Percentiles rank a stretch among this genome's conserved stretches.
phyloP scores from a whole-genome alignment of 805 yeast species.

The Teunomyces tritomae region DNA sequence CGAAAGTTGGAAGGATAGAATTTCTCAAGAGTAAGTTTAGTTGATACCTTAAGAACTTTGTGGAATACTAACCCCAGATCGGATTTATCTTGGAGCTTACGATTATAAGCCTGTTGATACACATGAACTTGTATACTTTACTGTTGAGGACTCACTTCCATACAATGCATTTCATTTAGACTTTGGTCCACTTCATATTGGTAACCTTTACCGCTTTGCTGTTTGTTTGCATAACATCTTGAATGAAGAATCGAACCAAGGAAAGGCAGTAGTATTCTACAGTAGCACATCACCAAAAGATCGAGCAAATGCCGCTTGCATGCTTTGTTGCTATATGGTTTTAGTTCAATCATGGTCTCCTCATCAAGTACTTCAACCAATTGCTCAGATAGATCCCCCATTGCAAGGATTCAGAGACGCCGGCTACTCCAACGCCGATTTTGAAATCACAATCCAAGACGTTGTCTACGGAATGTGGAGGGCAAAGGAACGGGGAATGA shows the following conservation, averaged over 20 bases:
- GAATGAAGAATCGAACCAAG: constrained; percentile 78
- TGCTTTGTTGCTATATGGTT: constrained; percentile 91
- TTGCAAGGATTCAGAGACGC: constrained; percentile 96
- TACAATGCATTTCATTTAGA: constrained; percentile 95
- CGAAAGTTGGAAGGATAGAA: constrained; percentile 38
- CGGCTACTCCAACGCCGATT: constrained; percentile 94
- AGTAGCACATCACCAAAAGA: constrained; percentile 78
- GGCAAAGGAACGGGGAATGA: constrained; percentile 87
- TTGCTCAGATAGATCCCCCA: constrained; percentile 89
- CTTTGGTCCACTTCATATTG: constrained; percentile 94
- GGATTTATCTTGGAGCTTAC: constrained; percentile 88
- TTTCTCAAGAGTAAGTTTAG: constrained; percentile 41
- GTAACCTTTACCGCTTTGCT: constrained; percentile 91
- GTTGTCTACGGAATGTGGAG: constrained; percentile 96
- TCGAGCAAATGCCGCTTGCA: constrained; percentile 91
- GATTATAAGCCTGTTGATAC: constrained; percentile 78
- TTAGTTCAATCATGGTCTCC: constrained; percentile 97
- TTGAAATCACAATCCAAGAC: constrained; percentile 90
- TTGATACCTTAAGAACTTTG: neutral
- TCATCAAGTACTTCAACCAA: constrained; percentile 93
- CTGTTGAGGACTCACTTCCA: constrained; percentile 88
- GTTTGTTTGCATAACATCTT: constrained; percentile 88
- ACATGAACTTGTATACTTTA: constrained; percentile 73
- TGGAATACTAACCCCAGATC: constrained; percentile 27
- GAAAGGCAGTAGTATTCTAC: constrained; percentile 87